Conservation (phyloP, 2,329 filamentous ascomycete species). For the Trematosphaeria pertusa region DNA sequence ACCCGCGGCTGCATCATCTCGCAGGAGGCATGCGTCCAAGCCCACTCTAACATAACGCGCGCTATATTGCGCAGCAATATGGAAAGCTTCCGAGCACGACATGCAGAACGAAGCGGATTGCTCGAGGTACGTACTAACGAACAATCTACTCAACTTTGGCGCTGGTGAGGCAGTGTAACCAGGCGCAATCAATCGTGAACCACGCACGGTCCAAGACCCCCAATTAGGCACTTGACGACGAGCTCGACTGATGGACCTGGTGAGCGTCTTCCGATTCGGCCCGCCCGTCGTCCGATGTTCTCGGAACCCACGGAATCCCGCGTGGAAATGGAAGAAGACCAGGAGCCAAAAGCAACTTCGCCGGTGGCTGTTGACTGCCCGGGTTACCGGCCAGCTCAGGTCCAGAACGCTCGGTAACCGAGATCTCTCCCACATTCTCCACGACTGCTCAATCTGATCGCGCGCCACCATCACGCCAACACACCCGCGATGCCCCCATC, state of each 20-base stretch:
- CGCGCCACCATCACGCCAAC: slow-evolving; percentile 9
- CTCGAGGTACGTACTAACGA: slow-evolving; percentile 15
- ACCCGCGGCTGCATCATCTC: slow-evolving; percentile 32
- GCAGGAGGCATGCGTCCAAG: slow-evolving; percentile 23
- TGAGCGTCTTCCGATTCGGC: neutral
- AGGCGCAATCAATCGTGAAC: slow-evolving; percentile 33
- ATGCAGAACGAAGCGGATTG: slow-evolving; percentile 16
- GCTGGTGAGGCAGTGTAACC: slow-evolving; percentile 28
- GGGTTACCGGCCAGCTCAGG: neutral
- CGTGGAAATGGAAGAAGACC: neutral
- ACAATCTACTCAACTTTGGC: slow-evolving; percentile 19
- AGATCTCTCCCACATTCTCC: neutral
- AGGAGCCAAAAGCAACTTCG: neutral
- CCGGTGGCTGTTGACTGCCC: neutral
- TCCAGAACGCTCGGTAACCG: slow-evolving; percentile 5
- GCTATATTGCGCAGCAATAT: slow-evolving; percentile 34
- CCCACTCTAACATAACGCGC: slow-evolving; percentile 8
- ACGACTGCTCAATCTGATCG: slow-evolving; percentile 1
- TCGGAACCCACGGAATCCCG: neutral
- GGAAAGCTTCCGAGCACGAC: slow-evolving; percentile 27
- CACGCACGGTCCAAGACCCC: slow-evolving; percentile 20
- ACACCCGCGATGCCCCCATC: slow-evolving; percentile 15
- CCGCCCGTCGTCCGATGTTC: slow-evolving; percentile 1
- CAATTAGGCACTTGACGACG: neutral
- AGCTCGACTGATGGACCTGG: slow-evolving; percentile 16